Evolutionary conservation across 768 basidiomycete genomes (phyloP), one percentile per base, ranked within the genome.

Genomic region (Plicaturopsis crispa): DNA sequence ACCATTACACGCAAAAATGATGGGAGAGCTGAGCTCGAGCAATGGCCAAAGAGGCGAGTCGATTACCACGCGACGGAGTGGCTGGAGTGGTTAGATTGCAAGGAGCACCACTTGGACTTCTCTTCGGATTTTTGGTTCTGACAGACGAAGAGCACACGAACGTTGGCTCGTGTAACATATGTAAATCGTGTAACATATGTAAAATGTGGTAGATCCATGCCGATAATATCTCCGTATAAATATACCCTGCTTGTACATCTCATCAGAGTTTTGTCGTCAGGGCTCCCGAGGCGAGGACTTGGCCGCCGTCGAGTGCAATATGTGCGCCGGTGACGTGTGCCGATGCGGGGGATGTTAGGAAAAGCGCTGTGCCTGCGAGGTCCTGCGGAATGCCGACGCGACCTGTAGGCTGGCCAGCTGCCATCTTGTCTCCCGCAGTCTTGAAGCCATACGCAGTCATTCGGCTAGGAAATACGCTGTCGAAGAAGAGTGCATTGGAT

Each of bases 391-490:
- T 48, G 3, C 86, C 86, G 42, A 73, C 65, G 4, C 86, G 80
- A 18, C 84, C 83, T 84, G 39, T 78, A 17, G 84, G 85, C 42
- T 87, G 83, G 13, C 48, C 52, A 1, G 64, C 52, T 26, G 63
- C 66, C 42, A 84, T 59, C 17, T 72, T 69, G 41, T 73, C 72
- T 5, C 81, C 79, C 3, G 57, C 58, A 2, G 53, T 66, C 47
- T 75, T 72, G 46, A 86, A 60, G 3, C 77, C 81, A 35, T 65
- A 86, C 0, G 82, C 75, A 1, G 87, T 89, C 86, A 91, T 89
- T 62, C 82, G 87, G 33, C 81, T 83, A 0, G 84, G 84, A 62
- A 85, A 91, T 10, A 87, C 60, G 2, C 81, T 81, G 45, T 4
- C 23, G 12, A 20, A 10, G 16, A 14, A 8, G 6, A 45, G 31